Conservation (phyloP, 257 asterid genomes). For the Solanum acaule region DNA sequence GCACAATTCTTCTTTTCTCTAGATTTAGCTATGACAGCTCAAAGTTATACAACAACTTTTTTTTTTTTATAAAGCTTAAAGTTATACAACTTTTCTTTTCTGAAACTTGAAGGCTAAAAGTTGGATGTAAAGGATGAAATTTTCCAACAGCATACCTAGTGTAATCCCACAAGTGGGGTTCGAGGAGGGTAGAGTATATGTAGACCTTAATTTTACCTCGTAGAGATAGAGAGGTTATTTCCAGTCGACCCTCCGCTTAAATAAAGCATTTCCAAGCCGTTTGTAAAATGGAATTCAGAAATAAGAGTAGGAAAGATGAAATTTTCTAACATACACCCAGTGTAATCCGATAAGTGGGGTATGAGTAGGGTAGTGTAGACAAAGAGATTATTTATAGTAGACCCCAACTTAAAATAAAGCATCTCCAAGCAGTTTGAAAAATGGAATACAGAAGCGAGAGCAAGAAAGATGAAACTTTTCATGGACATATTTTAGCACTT, state of each 20-base stretch:
- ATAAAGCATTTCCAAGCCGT: neutral
- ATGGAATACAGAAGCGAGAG: neutral
- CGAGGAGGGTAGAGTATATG: neutral
- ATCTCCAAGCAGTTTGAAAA: neutral
- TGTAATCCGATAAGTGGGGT: neutral
- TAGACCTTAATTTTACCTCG: neutral
- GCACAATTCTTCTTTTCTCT: neutral
- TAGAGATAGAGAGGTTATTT: neutral
- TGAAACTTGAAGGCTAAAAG: neutral
- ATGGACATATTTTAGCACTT: neutral
- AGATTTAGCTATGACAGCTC: neutral
- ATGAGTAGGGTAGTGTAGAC: neutral
- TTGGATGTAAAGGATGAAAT: neutral
- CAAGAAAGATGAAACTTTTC: neutral
- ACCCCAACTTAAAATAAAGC: neutral
- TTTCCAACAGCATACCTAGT: neutral
- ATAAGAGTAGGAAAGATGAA: neutral
- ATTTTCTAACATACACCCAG: neutral
- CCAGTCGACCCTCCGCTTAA: neutral
- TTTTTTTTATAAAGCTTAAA: neutral
- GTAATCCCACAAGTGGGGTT: neutral
- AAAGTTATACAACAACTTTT: neutral
- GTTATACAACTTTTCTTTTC: neutral
- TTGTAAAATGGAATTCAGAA: neutral
- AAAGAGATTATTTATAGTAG: neutral